A percentile compares a stretch with the other conserved stretches of the same genome.
phyloP scores from a whole-genome alignment of 75 land plant genomes.

The Chamaecyparis obtusa region DNA sequence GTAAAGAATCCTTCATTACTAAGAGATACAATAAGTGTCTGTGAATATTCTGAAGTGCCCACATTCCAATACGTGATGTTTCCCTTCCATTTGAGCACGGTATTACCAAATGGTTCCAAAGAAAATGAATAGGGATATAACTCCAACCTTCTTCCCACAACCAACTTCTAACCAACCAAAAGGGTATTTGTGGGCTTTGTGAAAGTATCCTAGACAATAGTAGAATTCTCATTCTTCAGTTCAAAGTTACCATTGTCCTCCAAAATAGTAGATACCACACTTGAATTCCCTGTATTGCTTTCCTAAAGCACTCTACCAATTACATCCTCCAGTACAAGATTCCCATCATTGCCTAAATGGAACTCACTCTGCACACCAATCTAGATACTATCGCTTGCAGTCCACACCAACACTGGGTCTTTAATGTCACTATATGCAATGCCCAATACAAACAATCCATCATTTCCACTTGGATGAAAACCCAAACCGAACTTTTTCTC shows the following conservation, averaged over 20 bases:
- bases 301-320: constrained; percentile 38
- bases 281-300: constrained; percentile 21
- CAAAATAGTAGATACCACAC: constrained; percentile 27
- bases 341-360: constrained; percentile 22
- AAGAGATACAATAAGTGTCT: neutral
- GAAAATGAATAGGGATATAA: constrained; percentile 44
- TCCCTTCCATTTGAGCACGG: constrained; percentile 35
- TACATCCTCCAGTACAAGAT: constrained; percentile 37
- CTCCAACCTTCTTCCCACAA: constrained; percentile 6
- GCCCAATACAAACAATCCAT: constrained; percentile 8
- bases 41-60: constrained; percentile 6
- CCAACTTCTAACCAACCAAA: constrained; percentile 38
- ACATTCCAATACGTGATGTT: constrained; percentile 33
- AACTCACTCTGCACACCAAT: constrained; percentile 27
- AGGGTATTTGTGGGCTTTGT: constrained; percentile 49
- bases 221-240: constrained; percentile 14
- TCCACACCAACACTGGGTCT: constrained; percentile 28
- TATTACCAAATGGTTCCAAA: constrained; percentile 25
- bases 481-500: neutral
- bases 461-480: neutral
- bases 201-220: constrained; percentile 45
- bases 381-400: constrained; percentile 14
- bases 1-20: neutral
- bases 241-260: constrained; percentile 43
- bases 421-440: constrained; percentile 1